Evolutionary conservation across 768 basidiomycete genomes (phyloP), one percentile per base, ranked within the genome.

Genomic region (Boletus edulis): DNA sequence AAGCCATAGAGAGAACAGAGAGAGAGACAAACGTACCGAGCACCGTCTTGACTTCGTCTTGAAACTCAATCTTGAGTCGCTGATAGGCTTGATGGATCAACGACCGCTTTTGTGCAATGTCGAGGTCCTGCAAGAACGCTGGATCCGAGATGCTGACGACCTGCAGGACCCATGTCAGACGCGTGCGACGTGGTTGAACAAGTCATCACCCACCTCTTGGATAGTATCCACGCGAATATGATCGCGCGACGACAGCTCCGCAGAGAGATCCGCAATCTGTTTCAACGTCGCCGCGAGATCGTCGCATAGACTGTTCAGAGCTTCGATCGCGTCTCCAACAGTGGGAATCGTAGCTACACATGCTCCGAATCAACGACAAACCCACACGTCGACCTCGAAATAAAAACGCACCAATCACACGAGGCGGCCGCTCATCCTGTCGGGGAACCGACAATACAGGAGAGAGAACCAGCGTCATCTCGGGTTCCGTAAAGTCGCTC

Each of bases 401-500:
- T 6, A 27, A 14, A 47, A 15, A 71, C 79, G 29, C 56, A 84
- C 87, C 80, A 22, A 84, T 73, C 62, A 84, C 83, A 29, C 81
- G 83, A 22, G 81, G 69, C 5, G 77, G 67, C 24, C 79, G 76
- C 43, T 90, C 86, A 40, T 85, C 82, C 7, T 80, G 77, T 54
- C 80, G 76, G 5, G 83, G 78, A 5, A 76, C 76, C 9, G 80
- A 79, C 32, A 83, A 78, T 3, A 87, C 75, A 0, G 90, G 86
- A 0, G 89, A 89, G 4, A 93, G 70, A 9, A 90, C 79, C 14
- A 89, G 73, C 1, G 81, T 82, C 32, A 92, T 86, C 55, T 89
- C 87, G 15, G 85, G 82, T 62, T 91, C 89, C 81, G 85, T 87
- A 59, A 87, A 89, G 59, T 88, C 82, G 66, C 87, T 87, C 3